phyloP scores from a whole-genome alignment of 2,329 filamentous ascomycete genomes.

The Cladophialophora immunda region DNA sequence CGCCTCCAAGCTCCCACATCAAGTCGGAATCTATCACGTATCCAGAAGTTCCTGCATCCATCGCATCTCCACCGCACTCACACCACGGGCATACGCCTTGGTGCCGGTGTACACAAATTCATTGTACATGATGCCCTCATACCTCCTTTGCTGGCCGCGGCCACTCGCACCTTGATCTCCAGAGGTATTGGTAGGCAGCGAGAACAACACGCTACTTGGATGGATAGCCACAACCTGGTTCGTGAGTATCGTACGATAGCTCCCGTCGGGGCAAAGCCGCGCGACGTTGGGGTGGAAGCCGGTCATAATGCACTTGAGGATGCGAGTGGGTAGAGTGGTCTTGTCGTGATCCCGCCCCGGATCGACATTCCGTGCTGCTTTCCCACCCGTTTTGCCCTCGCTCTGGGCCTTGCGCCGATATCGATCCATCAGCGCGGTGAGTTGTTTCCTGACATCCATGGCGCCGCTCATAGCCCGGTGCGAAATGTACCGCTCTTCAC shows the following conservation, averaged over 20 bases:
- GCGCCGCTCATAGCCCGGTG: slow-evolving; percentile 72
- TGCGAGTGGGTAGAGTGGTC: slow-evolving; percentile 55
- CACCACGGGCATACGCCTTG: slow-evolving; percentile 68
- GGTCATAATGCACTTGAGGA: slow-evolving; percentile 66
- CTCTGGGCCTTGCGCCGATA: slow-evolving; percentile 10
- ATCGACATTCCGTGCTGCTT: slow-evolving; percentile 1
- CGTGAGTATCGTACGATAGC: slow-evolving; percentile 68
- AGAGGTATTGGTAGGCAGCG: slow-evolving; percentile 9
- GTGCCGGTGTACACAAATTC: slow-evolving; percentile 72
- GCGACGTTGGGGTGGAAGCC: slow-evolving; percentile 70
- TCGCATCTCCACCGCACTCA: slow-evolving; percentile 69
- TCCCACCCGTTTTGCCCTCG: slow-evolving; percentile 11
- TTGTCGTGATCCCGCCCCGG: slow-evolving; percentile 38
- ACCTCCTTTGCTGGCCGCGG: slow-evolving; percentile 24
- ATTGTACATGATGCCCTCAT: slow-evolving; percentile 67
- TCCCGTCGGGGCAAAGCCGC: slow-evolving; percentile 43
- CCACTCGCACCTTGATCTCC: slow-evolving; percentile 8
- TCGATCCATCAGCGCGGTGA: slow-evolving; percentile 34
- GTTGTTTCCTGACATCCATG: slow-evolving; percentile 55
- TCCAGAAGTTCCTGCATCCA: slow-evolving; percentile 62
- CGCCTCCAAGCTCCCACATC: background rate
- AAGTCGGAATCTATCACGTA: background rate
- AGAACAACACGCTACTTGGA: slow-evolving; percentile 41
- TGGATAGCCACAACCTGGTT: slow-evolving; percentile 71
- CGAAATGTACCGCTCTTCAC: slow-evolving; percentile 65